Evolutionary conservation across 345 rosid species (phyloP), one percentile per base, ranked within the genome.

Genomic region (Raphanus sativus): DNA sequence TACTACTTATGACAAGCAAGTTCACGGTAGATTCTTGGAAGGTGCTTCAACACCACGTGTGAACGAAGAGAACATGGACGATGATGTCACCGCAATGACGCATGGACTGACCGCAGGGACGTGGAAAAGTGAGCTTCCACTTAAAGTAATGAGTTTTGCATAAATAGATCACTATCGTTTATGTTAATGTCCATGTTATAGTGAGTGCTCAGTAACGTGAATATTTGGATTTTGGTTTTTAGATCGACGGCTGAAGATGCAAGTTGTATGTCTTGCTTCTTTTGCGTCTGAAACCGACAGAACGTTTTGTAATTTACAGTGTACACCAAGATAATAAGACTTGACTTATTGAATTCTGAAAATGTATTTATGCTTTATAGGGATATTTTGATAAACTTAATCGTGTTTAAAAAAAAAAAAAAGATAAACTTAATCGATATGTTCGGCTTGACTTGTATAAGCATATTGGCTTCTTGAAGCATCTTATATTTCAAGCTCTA

Each of bases 11-110:
- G 55, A 59, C 70, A 62, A 69, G 73, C 87, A 83, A 81, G 68
- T 87, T 83, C 92, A 75, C 36, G 71, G 86, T 73, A 71, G 73
- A 77, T 78, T 69, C 88, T 78, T 34, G 55, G 89, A 89, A 86
- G 83, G 64, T 82, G 81, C 83, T 74, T 67, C 45, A 48, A 61
- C 38, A 83, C 85, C 85, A 83, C 84, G 85, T 86, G 77, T 26
- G 42, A 77, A 38, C 0, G 0, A 7, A 4, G 5, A 64, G 55
- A 6, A 50, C 55, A n/a, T 50, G 17, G 55, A n/a, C 55, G 55
- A 50, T n/a, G 55, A 84, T 71, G 75, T 85, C 83, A 83, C 0
- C 0, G 0, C 1, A 0, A 6, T 84, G 86, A 88, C 86, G 87
- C 78, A 34, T 17, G 75, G 26, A 42, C 56, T 13, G 36, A 64